Conservation (phyloP, 1,139 yeast species). For the Nakaseomyces kungkrabaensis region DNA sequence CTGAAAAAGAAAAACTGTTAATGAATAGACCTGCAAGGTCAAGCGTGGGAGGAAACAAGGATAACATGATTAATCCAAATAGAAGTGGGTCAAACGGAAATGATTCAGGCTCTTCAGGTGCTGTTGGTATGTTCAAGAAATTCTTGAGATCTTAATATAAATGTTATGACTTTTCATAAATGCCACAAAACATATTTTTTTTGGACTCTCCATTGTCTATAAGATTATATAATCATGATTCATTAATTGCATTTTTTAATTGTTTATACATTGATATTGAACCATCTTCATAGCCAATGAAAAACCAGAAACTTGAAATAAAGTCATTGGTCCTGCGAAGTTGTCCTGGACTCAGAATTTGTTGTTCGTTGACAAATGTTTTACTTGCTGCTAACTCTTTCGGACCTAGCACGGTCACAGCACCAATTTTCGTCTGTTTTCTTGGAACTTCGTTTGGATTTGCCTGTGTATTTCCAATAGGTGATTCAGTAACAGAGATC, state of each 20-base stretch:
- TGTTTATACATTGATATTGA: conserved; percentile 15
- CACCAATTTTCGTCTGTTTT: conserved; percentile 1
- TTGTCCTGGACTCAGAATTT: conserved; percentile 7
- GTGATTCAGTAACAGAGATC: conserved; percentile 16
- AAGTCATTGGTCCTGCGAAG: conserved; percentile 13
- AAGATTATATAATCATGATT: background rate
- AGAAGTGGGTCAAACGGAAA: background rate
- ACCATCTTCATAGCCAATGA: conserved; percentile 28
- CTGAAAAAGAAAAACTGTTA: conserved; percentile 35
- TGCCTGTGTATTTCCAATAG: conserved; percentile 4
- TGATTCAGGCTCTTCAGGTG: background rate
- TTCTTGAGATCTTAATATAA: background rate
- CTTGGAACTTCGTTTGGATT: background rate
- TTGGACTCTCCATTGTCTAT: background rate
- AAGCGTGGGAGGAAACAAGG: background rate
- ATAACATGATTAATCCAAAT: background rate
- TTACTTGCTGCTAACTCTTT: background rate
- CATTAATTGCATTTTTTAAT: conserved; percentile 3
- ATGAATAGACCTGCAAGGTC: background rate
- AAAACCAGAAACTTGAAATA: conserved; percentile 17
- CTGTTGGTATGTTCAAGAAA: conserved; percentile 2
- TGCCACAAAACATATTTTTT: background rate
- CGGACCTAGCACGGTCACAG: background rate
- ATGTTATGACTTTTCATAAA: background rate
- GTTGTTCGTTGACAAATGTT: background rate